These are phyloP conservation scores for Nothomitra cinnamomea DNA, from an alignment of 2,329 filamentous ascomycete genomes.

Conservation along the genomic window DNA sequence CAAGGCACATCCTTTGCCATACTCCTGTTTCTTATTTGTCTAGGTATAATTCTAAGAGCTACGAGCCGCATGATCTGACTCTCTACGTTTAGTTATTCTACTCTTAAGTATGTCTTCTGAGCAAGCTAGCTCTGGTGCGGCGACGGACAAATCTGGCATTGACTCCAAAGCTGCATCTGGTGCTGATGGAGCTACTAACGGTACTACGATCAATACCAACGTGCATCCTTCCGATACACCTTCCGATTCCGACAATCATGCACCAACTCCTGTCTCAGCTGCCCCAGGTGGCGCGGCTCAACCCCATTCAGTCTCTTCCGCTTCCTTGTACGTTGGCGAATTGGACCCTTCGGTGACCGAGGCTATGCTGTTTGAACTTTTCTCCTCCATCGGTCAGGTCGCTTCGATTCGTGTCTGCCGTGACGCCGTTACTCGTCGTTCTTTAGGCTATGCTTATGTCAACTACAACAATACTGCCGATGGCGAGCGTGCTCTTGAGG, in stretches of 20 bases:
- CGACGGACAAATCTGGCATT: slow-evolving; percentile 12
- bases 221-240: slow-evolving; percentile 10
- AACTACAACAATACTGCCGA: slow-evolving; percentile 98
- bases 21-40: not conserved
- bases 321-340: slow-evolving; percentile 97
- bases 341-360: slow-evolving; percentile 95
- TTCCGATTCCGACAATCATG: slow-evolving; percentile 38
- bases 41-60: not conserved
- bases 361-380: slow-evolving; percentile 99
- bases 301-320: slow-evolving; percentile 52
- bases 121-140: slow-evolving; percentile 8
- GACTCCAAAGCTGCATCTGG: slow-evolving; percentile 9
- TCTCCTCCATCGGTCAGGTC: slow-evolving; percentile 97
- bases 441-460: slow-evolving; percentile 97
- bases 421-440: slow-evolving; percentile 95
- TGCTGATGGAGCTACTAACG: slow-evolving; percentile 11
- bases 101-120: slow-evolving; percentile 11
- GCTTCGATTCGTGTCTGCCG: slow-evolving; percentile 99
- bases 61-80: not conserved
- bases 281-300: slow-evolving; percentile 41
- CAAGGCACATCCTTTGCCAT: not conserved
- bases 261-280: slow-evolving; percentile 52
- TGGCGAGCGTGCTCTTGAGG: slow-evolving; percentile 95
- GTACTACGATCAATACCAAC: slow-evolving; percentile 12
- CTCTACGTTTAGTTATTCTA: too few species aligned